These are phyloP conservation scores for Akanthomyces dipterigenus DNA, from an alignment of 2,329 filamentous ascomycete genomes.

Conservation along the genomic window DNA sequence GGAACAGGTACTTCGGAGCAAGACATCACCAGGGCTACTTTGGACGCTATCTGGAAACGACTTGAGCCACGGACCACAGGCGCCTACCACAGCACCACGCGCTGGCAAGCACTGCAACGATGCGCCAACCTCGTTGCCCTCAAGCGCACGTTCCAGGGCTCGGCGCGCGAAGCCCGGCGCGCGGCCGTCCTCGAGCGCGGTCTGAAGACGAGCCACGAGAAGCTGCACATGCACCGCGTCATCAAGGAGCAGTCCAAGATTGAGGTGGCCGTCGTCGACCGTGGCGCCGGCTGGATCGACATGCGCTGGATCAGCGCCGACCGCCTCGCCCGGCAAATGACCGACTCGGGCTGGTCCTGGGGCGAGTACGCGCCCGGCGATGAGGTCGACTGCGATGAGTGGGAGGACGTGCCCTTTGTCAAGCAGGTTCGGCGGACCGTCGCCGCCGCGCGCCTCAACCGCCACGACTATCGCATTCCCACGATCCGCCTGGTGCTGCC, in stretches of 20 bases:
- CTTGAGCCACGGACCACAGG: conserved; percentile 21
- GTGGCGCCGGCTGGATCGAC: conserved; percentile 29
- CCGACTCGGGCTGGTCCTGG: conserved; percentile 36
- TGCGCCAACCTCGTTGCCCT: conserved; percentile 25
- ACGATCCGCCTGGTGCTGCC: conserved; percentile 29
- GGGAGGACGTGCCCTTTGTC: conserved; percentile 27
- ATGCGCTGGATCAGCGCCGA: conserved; percentile 24
- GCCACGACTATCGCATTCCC: conserved; percentile 31
- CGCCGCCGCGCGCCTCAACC: conserved; percentile 29
- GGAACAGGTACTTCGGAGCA: neutral
- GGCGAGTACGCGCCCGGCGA: conserved; percentile 28
- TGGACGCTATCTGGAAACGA: conserved; percentile 15
- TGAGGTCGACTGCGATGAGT: conserved; percentile 26
- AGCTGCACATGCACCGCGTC: conserved; percentile 23
- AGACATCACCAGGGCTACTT: neutral
- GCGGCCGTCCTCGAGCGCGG: conserved; percentile 16
- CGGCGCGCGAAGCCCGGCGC: conserved; percentile 20
- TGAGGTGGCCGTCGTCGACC: conserved; percentile 30
- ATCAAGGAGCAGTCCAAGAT: conserved; percentile 28
- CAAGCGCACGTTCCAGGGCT: conserved; percentile 28
- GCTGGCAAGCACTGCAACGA: conserved; percentile 29
- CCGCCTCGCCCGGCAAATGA: conserved; percentile 33
- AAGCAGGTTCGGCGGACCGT: conserved; percentile 28
- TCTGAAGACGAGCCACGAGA: conserved; percentile 18
- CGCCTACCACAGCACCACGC: conserved; percentile 17